phyloP scores from a whole-genome alignment of 2,329 filamentous ascomycete species.

The Triangularia verruculosa region DNA sequence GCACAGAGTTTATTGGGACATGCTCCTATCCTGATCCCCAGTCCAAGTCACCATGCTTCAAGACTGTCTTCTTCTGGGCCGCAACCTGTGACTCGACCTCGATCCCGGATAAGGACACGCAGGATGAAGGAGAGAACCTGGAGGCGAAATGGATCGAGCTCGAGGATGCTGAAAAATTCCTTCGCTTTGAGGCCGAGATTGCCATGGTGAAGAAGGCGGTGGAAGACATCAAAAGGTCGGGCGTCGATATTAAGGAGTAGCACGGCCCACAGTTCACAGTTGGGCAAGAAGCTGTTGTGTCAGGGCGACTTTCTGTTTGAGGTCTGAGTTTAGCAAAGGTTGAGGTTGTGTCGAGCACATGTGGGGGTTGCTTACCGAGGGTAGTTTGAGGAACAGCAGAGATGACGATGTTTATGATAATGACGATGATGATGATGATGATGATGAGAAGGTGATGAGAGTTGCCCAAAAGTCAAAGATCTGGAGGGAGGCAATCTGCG shows the following conservation, averaged over 20 bases:
- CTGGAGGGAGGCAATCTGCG: neutral
- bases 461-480: neutral
- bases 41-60: constrained; percentile 35
- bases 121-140: constrained; percentile 34
- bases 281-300: neutral
- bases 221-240: constrained; percentile 24
- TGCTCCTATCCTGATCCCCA: constrained; percentile 37
- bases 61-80: constrained; percentile 42
- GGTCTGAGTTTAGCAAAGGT: neutral
- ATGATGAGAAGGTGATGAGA: neutral
- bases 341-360: neutral
- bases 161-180: constrained; percentile 21
- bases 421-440: neutral
- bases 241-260: constrained; percentile 19
- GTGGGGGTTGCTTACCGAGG: neutral
- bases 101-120: constrained; percentile 28
- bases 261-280: neutral
- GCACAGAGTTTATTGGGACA: constrained; percentile 38
- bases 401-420: neutral
- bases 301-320: neutral
- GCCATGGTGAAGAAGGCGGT: constrained; percentile 26
- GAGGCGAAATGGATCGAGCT: constrained; percentile 27
- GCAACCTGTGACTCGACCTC: constrained; percentile 34
- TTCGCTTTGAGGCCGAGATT: constrained; percentile 31
- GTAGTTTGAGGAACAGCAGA: neutral